Conservation (phyloP, 2,329 filamentous ascomycete species). For the Aspergillus alliaceus region DNA sequence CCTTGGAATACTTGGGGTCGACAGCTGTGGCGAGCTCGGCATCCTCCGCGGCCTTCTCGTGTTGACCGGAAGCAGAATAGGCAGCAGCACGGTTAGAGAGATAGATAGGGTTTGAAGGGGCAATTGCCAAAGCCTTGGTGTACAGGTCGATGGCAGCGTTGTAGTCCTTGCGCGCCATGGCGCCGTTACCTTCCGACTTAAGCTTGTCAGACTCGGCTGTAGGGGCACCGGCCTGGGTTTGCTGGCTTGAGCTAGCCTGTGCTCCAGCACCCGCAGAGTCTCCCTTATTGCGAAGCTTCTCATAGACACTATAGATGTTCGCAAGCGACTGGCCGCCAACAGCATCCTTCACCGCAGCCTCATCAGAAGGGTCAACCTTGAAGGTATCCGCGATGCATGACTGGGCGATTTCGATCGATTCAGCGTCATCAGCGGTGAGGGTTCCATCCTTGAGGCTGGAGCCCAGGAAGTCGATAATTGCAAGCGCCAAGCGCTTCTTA, state of each 20-base stretch:
- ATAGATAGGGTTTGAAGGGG: constrained; percentile 90
- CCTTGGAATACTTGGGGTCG: constrained; percentile 94
- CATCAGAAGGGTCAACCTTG: constrained; percentile 84
- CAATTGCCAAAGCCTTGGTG: constrained; percentile 77
- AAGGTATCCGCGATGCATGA: constrained; percentile 95
- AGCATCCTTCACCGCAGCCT: constrained; percentile 70
- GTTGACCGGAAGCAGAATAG: constrained; percentile 79
- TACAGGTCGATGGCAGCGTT: constrained; percentile 78
- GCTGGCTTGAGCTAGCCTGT: constrained; percentile 41
- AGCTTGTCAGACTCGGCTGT: constrained; percentile 78
- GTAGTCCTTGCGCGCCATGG: constrained; percentile 96
- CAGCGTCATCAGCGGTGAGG: constrained; percentile 80
- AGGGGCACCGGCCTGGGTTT: constrained; percentile 35
- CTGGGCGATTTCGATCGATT: constrained; percentile 89
- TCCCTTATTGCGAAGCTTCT: constrained; percentile 77
- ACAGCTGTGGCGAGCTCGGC: constrained; percentile 85
- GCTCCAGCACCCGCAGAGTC: constrained; percentile 45
- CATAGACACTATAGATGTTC: constrained; percentile 92
- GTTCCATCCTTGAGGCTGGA: constrained; percentile 85
- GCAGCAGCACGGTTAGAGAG: constrained; percentile 96
- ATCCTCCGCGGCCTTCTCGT: constrained; percentile 79
- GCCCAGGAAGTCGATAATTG: constrained; percentile 92
- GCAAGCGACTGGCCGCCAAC: constrained; percentile 84
- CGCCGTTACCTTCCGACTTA: constrained; percentile 88
- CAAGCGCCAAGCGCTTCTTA: constrained; percentile 88